Conservation (phyloP, 129 eudicot species). For the Saussurea involucrata region DNA sequence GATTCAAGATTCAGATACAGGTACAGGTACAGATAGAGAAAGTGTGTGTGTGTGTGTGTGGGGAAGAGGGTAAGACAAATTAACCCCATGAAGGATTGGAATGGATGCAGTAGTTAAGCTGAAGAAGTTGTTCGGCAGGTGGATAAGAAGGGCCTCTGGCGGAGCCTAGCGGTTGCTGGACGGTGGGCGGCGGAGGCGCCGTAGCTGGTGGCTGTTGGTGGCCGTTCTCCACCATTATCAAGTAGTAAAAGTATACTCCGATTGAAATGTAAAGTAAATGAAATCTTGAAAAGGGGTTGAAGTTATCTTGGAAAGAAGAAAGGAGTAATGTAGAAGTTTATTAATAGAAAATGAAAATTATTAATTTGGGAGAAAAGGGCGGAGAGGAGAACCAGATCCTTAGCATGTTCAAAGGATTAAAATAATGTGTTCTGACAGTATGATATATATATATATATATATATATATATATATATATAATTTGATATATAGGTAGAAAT, state of each 20-base stretch:
- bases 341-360: background rate
- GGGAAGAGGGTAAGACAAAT: constrained; percentile 2
- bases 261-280: constrained; percentile 2
- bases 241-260: background rate
- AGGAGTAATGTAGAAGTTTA: constrained; percentile 21
- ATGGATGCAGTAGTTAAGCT: constrained; percentile 92
- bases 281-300: constrained; percentile 16
- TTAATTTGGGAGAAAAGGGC: constrained; percentile 7
- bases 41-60: too few relatives aligned
- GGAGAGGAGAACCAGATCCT: constrained; percentile 31
- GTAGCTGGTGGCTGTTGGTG: constrained; percentile 45
- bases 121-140: constrained; percentile 76
- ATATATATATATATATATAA: background rate
- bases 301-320: constrained; percentile 29
- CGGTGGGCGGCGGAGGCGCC: constrained; percentile 42
- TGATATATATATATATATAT: background rate
- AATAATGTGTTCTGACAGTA: background rate
- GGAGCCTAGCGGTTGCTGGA: constrained; percentile 57
- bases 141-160: constrained; percentile 76
- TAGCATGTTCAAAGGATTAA: constrained; percentile 25
- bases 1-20: constrained; percentile 10
- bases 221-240: constrained; percentile 57
- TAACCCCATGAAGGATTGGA: constrained; percentile 91
- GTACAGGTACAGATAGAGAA: background rate
- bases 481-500: background rate